Evolutionary conservation across 192 early-diverging fungal species (phyloP), one percentile per base, ranked within the genome.

Genomic region (Dissophora ornata): DNA sequence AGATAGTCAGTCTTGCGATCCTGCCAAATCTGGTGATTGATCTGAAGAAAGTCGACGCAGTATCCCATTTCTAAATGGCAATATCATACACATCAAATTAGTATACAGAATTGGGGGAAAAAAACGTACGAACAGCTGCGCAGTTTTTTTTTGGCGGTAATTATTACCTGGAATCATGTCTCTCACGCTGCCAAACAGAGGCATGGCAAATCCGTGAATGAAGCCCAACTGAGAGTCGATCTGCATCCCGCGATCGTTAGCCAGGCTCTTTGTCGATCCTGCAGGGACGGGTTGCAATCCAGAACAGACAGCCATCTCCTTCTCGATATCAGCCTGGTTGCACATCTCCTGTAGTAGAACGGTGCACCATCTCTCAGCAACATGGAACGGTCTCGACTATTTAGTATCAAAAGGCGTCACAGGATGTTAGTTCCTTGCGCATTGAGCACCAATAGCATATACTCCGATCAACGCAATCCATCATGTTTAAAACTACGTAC

Each of bases 311-410:
- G 88, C 87, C 48, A 94, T 71, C 38, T 88, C 85, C 73, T 85
- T 85, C 67, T 94, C 92, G 42, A 94, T 83, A 62, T 94, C 89
- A 1, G 88, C 88, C 65, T 92, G 91, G 40, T 84, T 80, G 2
- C 80, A 84, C 73, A 91, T 88, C 52, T 94, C 92, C 59, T 87
- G 83, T 57, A 91, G 79, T 7, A 94, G 80, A 1, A 90, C 84
- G 24, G 86, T 81, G 6, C 91, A 87, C 92, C 92, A 94, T 49
- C 81, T 69, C 66, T 81, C 80, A 50, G 88, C 88, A 42, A 89
- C 87, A 66, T 83, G 86, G 69, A 91, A 92, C 2, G 91, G 90
- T 40, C 92, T 82, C 10, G 90, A 85, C 85, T 86, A 71, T 32
- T 46, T 32, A 22, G 53, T 7, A 55, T n/a, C 26, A 38, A 55